Evolutionary conservation across 2,329 filamentous ascomycete species (phyloP).

Genomic region (Cladosporium halotolerans): DNA sequence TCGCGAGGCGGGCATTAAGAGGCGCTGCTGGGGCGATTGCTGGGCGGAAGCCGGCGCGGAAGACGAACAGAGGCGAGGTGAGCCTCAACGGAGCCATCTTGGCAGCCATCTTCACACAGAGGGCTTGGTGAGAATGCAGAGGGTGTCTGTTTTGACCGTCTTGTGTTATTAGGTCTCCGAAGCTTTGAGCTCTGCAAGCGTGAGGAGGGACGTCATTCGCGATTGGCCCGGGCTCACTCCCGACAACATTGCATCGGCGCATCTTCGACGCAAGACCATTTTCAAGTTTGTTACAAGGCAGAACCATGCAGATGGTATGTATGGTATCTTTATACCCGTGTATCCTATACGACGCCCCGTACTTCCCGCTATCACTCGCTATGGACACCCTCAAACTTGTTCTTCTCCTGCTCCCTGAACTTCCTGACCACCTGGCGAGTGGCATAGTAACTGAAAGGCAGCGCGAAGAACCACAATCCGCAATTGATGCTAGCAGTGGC

Average conservation of each 20-base stretch:
- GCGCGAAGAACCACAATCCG: constrained; percentile 5
- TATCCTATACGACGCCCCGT: not conserved
- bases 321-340: too few relatives aligned
- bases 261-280: not conserved
- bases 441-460: constrained; percentile 8
- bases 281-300: not conserved
- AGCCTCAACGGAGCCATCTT: constrained; percentile 2
- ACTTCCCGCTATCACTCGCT: not conserved
- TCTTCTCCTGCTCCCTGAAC: constrained; percentile 5
- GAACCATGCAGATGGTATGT: too few relatives aligned
- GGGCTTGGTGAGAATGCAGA: too few relatives aligned
- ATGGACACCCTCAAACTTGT: not conserved
- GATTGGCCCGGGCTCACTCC: not conserved
- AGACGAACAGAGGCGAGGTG: constrained; percentile 7
- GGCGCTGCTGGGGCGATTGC: constrained; percentile 1
- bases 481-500: constrained; percentile 9
- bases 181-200: too few relatives aligned
- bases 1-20: constrained; percentile 3
- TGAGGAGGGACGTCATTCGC: not conserved
- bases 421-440: constrained; percentile 8
- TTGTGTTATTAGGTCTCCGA: not conserved
- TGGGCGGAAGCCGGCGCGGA: constrained; percentile 8
- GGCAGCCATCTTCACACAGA: not conserved
- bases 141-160: not conserved
- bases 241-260: not conserved